Percentiles rank a stretch among this genome's conserved stretches.
phyloP scores from a whole-genome alignment of 2,329 filamentous ascomycete genomes.

The Neonectria sp. region DNA sequence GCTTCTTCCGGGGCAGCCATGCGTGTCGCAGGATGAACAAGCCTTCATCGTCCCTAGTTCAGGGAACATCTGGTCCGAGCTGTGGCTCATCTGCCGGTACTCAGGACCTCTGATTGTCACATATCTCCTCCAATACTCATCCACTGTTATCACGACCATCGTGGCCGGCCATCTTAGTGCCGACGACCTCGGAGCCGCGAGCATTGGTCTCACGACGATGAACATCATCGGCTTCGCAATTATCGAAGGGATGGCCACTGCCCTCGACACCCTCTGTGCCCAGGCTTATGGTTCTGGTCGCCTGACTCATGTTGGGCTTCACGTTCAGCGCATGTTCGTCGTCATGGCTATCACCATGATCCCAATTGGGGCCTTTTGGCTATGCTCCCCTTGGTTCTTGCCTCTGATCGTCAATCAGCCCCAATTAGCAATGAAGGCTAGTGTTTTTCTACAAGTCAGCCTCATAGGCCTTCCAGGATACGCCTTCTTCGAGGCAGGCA shows the following conservation, averaged over 20 bases:
- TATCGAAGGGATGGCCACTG: conserved; percentile 47
- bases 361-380: conserved; percentile 65
- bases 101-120: conserved; percentile 66
- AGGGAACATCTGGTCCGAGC: conserved; percentile 35
- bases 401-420: conserved; percentile 63
- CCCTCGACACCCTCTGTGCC: conserved; percentile 46
- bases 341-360: conserved; percentile 64
- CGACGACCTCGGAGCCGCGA: conserved; percentile 67
- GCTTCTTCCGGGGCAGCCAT: conserved; percentile 18
- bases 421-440: conserved; percentile 64
- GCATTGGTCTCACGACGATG: conserved; percentile 66
- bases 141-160: conserved; percentile 65
- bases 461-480: conserved; percentile 68
- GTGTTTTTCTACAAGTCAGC: conserved; percentile 63
- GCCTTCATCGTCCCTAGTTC: neutral
- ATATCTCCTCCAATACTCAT: conserved; percentile 68
- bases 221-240: conserved; percentile 68
- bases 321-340: conserved; percentile 67
- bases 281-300: conserved; percentile 56
- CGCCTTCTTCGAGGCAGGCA: conserved; percentile 67
- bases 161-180: conserved; percentile 68
- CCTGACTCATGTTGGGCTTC: conserved; percentile 64
- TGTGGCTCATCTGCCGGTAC: conserved; percentile 39
- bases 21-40: neutral
- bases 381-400: conserved; percentile 63